Evolutionary conservation across 495 filamentous ascomycete genomes (phyloP), one percentile per base, ranked within the genome.

Genomic region (Echria macrotheca): DNA sequence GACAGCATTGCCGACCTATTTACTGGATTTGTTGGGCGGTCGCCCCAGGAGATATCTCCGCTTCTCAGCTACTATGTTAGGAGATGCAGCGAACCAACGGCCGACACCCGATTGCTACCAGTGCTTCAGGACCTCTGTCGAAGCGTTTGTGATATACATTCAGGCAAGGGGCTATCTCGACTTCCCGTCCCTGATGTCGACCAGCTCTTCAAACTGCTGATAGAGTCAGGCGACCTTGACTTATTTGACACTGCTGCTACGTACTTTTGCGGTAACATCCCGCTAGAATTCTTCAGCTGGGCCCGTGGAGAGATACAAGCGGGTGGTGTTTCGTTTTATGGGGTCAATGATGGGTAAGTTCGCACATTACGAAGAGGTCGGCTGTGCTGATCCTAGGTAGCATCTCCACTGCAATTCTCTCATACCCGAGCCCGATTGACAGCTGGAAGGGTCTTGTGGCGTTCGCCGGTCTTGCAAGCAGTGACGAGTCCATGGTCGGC

Each of bases 1-100:
- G 58, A 58, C 44, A 54, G 33, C 17, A 35, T 59, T 23, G 56
- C 46, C n/a, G 51, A 55, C 23, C 57, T 57, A 26, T 31, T 62
- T 25, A 40, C 50, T n/a, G n/a, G n/a, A n/a, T n/a, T n/a, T n/a
- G n/a, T n/a, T n/a, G n/a, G n/a, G n/a, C n/a, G n/a, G n/a, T n/a
- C n/a, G n/a, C n/a, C n/a, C n/a, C n/a, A n/a, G n/a, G n/a, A n/a
- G n/a, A n/a, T n/a, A n/a, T n/a, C n/a, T n/a, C n/a, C n/a, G n/a
- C n/a, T n/a, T n/a, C n/a, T n/a, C n/a, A n/a, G n/a, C n/a, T n/a
- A n/a, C n/a, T n/a, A n/a, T n/a, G n/a, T n/a, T n/a, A n/a, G n/a
- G n/a, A n/a, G n/a, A n/a, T n/a, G n/a, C n/a, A n/a, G n/a, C n/a
- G n/a, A n/a, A n/a, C n/a, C n/a, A n/a, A n/a, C n/a, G n/a, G n/a